Conservation (phyloP, 2,329 filamentous ascomycete genomes). For the Aurifilum marmelostoma region DNA sequence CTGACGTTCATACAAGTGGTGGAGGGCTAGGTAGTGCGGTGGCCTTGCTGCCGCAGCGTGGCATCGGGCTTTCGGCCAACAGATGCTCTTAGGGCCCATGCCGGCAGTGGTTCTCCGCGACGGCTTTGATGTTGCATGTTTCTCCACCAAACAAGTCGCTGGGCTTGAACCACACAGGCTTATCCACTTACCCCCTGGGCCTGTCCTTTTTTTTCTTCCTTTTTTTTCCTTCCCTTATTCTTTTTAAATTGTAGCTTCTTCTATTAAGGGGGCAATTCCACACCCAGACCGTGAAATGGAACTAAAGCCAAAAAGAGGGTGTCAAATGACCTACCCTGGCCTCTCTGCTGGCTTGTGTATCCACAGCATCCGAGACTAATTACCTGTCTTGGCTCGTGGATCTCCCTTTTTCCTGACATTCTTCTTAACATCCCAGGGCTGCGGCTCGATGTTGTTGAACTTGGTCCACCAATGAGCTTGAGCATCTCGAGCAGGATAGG, state of each 20-base stretch:
- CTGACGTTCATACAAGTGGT: not conserved
- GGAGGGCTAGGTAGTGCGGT: not conserved
- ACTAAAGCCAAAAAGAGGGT: not conserved
- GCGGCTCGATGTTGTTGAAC: not conserved
- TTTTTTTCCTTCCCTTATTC: too few relatives aligned
- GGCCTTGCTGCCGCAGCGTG: not conserved
- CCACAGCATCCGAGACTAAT: not conserved
- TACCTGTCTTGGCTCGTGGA: not conserved
- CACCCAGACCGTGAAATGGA: not conserved
- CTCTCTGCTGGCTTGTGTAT: not conserved
- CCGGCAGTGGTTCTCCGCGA: slow-evolving; percentile 8
- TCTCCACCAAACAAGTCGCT: slow-evolving; percentile 16
- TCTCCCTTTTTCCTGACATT: too few relatives aligned
- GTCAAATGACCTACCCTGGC: not conserved
- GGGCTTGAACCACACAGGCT: not conserved
- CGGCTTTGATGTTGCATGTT: slow-evolving; percentile 6
- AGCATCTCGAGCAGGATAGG: not conserved
- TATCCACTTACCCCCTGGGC: not conserved
- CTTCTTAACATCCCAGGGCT: not conserved
- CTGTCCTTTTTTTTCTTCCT: too few relatives aligned
- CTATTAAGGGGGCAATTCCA: not conserved
- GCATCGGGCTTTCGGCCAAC: not conserved
- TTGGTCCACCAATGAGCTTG: slow-evolving; percentile 12
- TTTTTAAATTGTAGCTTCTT: too few relatives aligned
- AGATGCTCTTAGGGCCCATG: not conserved